Evolutionary conservation across 2,329 filamentous ascomycete genomes (phyloP), one percentile per base, ranked within the genome.

Genomic region (Lecanicillium sp.): DNA sequence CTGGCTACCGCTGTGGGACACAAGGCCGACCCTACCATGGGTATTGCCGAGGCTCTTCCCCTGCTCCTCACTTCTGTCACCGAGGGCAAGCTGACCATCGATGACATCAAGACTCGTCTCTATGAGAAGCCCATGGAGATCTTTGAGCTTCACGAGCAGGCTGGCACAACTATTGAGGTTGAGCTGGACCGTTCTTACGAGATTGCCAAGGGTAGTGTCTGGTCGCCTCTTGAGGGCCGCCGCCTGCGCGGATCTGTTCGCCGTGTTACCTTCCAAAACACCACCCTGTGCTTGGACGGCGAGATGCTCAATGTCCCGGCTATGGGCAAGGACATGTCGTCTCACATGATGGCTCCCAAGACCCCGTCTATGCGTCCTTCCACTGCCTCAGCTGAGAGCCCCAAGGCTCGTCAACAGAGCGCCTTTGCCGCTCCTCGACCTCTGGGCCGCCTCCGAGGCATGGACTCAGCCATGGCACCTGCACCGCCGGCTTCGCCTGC

Each of bases 71-170:
- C 82, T 13, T 85, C 84, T 37, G 83, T 88, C 36, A 69, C 79
- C 4, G 82, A 88, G 55, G 83, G 83, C 44, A 80, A 72, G 52
- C 61, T 89, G 50, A 85, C 80, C 4, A 62, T 88, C 27, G 82
- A 88, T 22, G 84, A 89, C 54, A 73, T 89, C 56, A 81, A 77
- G 55, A 56, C 64, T 40, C 77, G 81, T 30, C 71, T 89, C 33
- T 83, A 88, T 56, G 80, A 86, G 54, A 88, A 87, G 56, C 84
- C 84, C 3, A 84, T 83, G 65, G 74, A 76, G 55, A 88, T 89
- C 51, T 89, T 89, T 49, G 84, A 89, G 65, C 73, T 89, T 36
- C 84, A 89, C 48, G 84, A 89, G 49, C 84, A 89, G 61, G 62
- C 73, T n/a, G 79, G 79, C 42, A 80, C 81, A 28, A 77, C 75